These are phyloP conservation scores for Phytopythium litorale DNA, from an alignment of 352 stramenopile species.

Conservation along the genomic window DNA sequence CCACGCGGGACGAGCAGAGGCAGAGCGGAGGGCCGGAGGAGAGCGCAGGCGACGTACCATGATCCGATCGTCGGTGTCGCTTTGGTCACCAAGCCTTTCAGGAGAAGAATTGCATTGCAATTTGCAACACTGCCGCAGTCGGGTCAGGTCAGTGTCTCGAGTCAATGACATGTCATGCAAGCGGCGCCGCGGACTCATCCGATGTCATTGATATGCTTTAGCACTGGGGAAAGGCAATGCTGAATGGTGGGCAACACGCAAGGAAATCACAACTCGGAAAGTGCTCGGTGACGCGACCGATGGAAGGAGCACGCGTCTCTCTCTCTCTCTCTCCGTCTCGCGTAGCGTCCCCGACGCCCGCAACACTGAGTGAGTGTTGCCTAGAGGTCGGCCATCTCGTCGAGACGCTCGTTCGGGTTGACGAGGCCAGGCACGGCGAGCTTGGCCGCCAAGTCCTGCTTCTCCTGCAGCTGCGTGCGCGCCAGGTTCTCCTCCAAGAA, in stretches of 20 bases:
- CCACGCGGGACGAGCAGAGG: not conserved
- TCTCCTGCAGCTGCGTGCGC: constrained; percentile 82
- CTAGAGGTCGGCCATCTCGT: constrained; percentile 88
- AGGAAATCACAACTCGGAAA: not conserved
- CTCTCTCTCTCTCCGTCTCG: constrained; percentile 49
- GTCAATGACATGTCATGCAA: no score
- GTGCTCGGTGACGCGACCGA: not conserved
- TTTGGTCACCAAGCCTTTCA: no score
- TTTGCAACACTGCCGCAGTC: no score
- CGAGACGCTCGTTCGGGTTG: constrained; percentile 88
- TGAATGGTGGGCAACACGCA: not conserved
- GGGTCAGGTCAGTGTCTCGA: no score
- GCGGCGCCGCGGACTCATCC: no score
- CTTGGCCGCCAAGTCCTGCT: constrained; percentile 76
- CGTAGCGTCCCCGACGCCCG: constrained; percentile 90
- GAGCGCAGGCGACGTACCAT: no score
- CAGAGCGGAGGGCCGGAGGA: not conserved
- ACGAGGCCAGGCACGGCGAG: constrained; percentile 89
- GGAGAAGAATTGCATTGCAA: no score
- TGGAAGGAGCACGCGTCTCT: not conserved
- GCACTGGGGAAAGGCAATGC: no score
- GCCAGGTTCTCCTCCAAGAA: constrained; percentile 95
- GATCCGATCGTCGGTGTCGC: no score
- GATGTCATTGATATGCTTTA: no score
- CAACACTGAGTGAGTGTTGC: constrained; percentile 60